A percentile compares a stretch with the other conserved stretches of the same genome.
phyloP scores from a whole-genome alignment of 495 filamentous ascomycete species.

The Neurospora africana region DNA sequence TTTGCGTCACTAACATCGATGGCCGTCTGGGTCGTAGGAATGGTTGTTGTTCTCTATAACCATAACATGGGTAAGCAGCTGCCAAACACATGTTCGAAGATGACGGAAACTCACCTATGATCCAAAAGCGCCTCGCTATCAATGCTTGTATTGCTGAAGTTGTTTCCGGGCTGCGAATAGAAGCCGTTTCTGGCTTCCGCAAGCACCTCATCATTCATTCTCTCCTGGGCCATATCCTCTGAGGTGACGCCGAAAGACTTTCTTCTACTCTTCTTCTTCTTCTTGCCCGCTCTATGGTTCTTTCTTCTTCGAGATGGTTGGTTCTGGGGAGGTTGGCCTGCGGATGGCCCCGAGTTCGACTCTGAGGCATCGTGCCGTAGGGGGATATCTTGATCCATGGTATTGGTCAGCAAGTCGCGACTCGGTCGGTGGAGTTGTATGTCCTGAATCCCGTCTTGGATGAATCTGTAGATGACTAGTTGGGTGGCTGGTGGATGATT shows the following conservation, averaged over 20 bases:
- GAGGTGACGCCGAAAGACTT: conserved; percentile 51
- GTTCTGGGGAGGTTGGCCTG: conserved; percentile 21
- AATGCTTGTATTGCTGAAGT: conserved; percentile 67
- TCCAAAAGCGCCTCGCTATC: conserved; percentile 74
- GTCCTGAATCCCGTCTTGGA: background rate
- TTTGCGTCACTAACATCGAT: conserved; percentile 31
- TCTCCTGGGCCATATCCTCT: conserved; percentile 33
- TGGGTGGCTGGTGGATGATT: background rate
- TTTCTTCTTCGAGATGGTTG: conserved; percentile 20
- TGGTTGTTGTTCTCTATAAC: conserved; percentile 52
- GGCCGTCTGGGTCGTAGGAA: conserved; percentile 56
- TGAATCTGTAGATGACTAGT: background rate
- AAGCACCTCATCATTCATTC: conserved; percentile 23
- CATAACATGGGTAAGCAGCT: background rate
- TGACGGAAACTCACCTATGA: conserved; percentile 48
- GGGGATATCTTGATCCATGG: background rate
- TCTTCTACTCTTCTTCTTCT: conserved; percentile 49
- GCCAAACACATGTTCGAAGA: background rate
- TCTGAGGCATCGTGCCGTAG: conserved; percentile 17
- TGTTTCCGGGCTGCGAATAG: conserved; percentile 46
- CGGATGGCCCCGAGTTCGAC: conserved; percentile 35
- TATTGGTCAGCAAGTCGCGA: background rate
- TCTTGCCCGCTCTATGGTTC: conserved; percentile 43
- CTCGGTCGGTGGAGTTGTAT: background rate
- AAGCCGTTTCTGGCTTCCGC: conserved; percentile 34